A percentile compares a stretch with the other conserved stretches of the same genome.
These are phyloP conservation scores for Flaveria robusta DNA, from an alignment of 129 eudicot species.

Conservation along the genomic window DNA sequence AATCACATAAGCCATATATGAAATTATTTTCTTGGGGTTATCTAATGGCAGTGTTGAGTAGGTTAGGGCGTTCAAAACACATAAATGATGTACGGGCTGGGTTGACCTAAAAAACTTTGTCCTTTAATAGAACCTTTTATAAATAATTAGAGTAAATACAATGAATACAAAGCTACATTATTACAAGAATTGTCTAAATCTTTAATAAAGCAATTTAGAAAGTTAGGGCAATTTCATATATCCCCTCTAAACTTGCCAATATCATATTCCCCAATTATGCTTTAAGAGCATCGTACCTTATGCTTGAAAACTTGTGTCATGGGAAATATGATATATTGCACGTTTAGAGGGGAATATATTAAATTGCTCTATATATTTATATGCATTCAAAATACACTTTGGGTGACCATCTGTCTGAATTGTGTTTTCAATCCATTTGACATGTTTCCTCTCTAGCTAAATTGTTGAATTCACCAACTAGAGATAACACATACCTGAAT, in stretches of 20 bases:
- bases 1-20: neutral
- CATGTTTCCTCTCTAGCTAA: neutral
- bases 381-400: neutral
- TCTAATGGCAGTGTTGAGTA: neutral
- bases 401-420: neutral
- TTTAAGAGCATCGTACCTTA: neutral
- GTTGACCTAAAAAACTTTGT: neutral
- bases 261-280: neutral
- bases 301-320: neutral
- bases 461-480: conserved; percentile 2
- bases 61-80: neutral
- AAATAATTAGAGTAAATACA: neutral
- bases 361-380: neutral
- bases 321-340: neutral
- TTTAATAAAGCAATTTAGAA: neutral
- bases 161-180: neutral
- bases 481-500: neutral
- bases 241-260: neutral
- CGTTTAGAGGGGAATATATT: neutral
- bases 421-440: neutral
- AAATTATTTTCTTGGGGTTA: neutral
- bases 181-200: neutral
- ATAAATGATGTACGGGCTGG: too few species aligned
- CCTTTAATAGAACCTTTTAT: neutral
- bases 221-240: neutral